phyloP scores from a whole-genome alignment of 805 yeast species.

The Saccharomyces kudriavzevii region DNA sequence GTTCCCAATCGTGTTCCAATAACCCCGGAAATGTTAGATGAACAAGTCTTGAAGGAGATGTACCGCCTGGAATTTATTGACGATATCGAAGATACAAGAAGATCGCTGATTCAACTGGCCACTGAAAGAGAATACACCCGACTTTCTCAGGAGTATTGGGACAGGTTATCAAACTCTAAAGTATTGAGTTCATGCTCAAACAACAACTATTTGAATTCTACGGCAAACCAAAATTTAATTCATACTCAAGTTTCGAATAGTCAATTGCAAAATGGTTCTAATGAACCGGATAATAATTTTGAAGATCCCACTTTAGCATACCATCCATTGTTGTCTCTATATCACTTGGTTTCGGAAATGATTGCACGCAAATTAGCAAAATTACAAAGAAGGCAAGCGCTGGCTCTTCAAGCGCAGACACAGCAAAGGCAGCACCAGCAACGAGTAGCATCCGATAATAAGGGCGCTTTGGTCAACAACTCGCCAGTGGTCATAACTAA shows the following conservation, averaged over 20 bases:
- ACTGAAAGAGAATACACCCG: slow-evolving; percentile 51
- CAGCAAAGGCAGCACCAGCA: slow-evolving; percentile 9
- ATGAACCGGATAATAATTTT: slow-evolving; percentile 7
- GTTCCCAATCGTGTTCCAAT: slow-evolving; percentile 76
- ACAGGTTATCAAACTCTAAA: slow-evolving; percentile 5
- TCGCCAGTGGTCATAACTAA: not conserved
- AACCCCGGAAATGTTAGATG: slow-evolving; percentile 27
- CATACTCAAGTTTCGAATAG: not conserved
- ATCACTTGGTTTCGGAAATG: slow-evolving; percentile 82
- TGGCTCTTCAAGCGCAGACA: slow-evolving; percentile 16
- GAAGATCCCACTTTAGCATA: slow-evolving; percentile 78
- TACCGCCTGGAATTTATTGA: slow-evolving; percentile 70
- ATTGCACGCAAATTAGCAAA: slow-evolving; percentile 57
- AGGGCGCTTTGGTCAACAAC: not conserved
- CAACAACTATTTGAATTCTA: not conserved
- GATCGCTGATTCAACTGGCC: slow-evolving; percentile 50
- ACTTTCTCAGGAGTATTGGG: slow-evolving; percentile 26
- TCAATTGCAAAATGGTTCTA: not conserved
- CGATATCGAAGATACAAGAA: slow-evolving; percentile 45
- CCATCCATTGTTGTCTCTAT: slow-evolving; percentile 83
- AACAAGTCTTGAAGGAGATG: slow-evolving; percentile 66
- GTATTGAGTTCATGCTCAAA: not conserved
- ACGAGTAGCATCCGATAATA: not conserved
- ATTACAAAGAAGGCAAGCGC: slow-evolving; percentile 20
- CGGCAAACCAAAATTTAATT: not conserved